phyloP scores from a whole-genome alignment of 305 asterid species.

The Rubia tinctorum region DNA sequence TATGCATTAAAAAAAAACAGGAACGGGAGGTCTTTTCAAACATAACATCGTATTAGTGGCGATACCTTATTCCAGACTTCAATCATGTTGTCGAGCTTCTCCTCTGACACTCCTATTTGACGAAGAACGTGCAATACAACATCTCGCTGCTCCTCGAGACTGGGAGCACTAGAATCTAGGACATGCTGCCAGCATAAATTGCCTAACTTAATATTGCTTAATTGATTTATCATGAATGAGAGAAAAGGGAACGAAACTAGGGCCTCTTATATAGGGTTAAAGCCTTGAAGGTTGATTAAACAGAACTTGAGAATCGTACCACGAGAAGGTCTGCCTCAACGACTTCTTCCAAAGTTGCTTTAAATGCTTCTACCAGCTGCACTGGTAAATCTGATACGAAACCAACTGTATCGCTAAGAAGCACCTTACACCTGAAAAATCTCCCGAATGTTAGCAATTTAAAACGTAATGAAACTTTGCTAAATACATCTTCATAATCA shows the following conservation, averaged over 20 bases:
- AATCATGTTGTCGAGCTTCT: constrained; percentile 85
- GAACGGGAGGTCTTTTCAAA: neutral
- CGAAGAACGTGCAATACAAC: constrained; percentile 80
- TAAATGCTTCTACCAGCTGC: constrained; percentile 98
- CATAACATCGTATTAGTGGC: neutral
- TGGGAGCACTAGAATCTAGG: constrained; percentile 85
- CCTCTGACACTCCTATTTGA: constrained; percentile 70
- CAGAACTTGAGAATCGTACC: constrained; percentile 44
- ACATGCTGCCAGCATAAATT: constrained; percentile 63
- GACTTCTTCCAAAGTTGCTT: constrained; percentile 96
- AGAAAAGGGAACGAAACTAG: neutral
- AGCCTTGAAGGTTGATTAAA: neutral
- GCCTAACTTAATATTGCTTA: neutral
- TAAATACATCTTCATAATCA: constrained; percentile 43
- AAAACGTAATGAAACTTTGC: constrained; percentile 21
- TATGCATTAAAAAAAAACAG: no score
- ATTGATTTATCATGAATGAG: neutral
- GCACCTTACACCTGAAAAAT: constrained; percentile 71
- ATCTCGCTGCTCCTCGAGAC: constrained; percentile 65
- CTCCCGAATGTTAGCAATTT: no score
- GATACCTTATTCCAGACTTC: constrained; percentile 97
- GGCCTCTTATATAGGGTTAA: neutral
- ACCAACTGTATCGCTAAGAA: constrained; percentile 97
- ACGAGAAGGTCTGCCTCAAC: constrained; percentile 98
- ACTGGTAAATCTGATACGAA: constrained; percentile 94